phyloP scores from a whole-genome alignment of 2,329 filamentous ascomycete genomes.

The Botrytis deweyae region DNA sequence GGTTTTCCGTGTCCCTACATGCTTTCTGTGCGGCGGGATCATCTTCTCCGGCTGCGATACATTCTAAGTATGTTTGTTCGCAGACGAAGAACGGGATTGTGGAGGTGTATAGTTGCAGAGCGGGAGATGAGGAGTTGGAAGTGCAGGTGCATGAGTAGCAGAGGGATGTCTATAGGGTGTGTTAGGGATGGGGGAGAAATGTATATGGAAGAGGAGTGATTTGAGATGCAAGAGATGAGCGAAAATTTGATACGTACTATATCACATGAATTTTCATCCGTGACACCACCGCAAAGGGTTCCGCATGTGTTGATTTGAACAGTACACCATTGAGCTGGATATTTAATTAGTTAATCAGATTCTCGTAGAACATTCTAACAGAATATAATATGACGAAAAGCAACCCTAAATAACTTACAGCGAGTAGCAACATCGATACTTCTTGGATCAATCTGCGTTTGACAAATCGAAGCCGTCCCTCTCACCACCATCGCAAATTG shows the following conservation, averaged over 20 bases:
- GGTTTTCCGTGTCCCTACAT: slow-evolving; percentile 46
- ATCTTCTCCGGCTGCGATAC: slow-evolving; percentile 46
- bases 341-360: background rate
- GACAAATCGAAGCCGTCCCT: background rate
- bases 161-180: slow-evolving; percentile 46
- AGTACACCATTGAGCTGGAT: slow-evolving; percentile 54
- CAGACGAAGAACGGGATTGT: slow-evolving; percentile 63
- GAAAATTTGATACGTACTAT: slow-evolving; percentile 46
- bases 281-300: slow-evolving; percentile 53
- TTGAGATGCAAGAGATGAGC: background rate
- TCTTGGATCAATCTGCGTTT: background rate
- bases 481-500: background rate
- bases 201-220: background rate
- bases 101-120: slow-evolving; percentile 54
- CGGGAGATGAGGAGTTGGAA: slow-evolving; percentile 51
- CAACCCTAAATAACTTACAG: background rate
- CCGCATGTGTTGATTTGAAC: slow-evolving; percentile 60
- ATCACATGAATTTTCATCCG: slow-evolving; percentile 50
- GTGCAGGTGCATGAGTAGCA: slow-evolving; percentile 57
- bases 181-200: background rate
- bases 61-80: slow-evolving; percentile 50
- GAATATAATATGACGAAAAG: too few species aligned
- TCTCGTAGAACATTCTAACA: background rate
- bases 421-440: background rate
- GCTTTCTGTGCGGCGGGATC: slow-evolving; percentile 46